A percentile compares a stretch with the other conserved stretches of the same genome.
These are phyloP conservation scores for Calcarisporium arbuscula DNA, from an alignment of 2,329 filamentous ascomycete genomes.

Conservation along the genomic window DNA sequence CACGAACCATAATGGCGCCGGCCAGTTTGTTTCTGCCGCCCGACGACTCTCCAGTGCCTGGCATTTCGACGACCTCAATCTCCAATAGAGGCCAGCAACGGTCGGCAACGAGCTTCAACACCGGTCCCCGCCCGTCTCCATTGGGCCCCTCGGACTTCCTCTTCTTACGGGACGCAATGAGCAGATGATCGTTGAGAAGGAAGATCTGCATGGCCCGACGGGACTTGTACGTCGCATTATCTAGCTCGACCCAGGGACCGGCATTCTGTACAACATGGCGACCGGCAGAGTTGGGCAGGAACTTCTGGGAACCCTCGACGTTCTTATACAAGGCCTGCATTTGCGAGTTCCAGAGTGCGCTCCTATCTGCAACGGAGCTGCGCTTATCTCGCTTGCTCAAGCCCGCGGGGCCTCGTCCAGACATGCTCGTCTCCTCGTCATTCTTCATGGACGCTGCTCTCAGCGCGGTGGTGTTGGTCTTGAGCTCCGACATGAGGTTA, in stretches of 20 bases:
- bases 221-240: conserved; percentile 96
- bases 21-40: conserved; percentile 55
- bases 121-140: conserved; percentile 42
- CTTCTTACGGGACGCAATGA: conserved; percentile 89
- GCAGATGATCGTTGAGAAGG: conserved; percentile 86
- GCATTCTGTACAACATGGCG: conserved; percentile 92
- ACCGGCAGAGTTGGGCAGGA: conserved; percentile 82
- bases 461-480: conserved; percentile 64
- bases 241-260: conserved; percentile 88
- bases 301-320: conserved; percentile 97
- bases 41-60: conserved; percentile 54
- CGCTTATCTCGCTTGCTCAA: conserved; percentile 72
- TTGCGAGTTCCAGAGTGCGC: conserved; percentile 61
- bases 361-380: conserved; percentile 74
- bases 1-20: conserved; percentile 84
- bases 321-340: conserved; percentile 83
- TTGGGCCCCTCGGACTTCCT: conserved; percentile 67
- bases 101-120: conserved; percentile 81
- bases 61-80: conserved; percentile 87
- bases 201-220: conserved; percentile 85
- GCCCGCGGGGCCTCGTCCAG: conserved; percentile 46
- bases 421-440: conserved; percentile 40
- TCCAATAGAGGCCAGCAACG: conserved; percentile 91
- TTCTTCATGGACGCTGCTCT: conserved; percentile 50
- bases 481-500: conserved; percentile 89